Evolutionary conservation across 768 basidiomycete species (phyloP), one percentile per base, ranked within the genome.

Genomic region (Mycena filopes): DNA sequence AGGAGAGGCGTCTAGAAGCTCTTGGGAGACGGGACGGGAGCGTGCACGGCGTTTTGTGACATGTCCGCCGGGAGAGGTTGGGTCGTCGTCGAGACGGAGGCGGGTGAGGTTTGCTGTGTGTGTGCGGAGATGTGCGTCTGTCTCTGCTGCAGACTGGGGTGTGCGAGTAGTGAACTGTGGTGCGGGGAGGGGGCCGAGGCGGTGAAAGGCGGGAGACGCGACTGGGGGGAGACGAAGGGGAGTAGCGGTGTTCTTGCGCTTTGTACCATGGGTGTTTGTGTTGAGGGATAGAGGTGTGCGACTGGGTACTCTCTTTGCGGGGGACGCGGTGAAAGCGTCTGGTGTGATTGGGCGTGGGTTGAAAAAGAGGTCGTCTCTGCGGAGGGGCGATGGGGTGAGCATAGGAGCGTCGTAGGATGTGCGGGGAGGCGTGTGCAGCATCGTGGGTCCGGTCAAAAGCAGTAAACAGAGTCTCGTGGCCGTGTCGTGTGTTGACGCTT

Each of bases 51-150:
- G 83, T 76, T 94, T 93, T 41, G 82, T 84, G 60, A 94, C 80
- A 75, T 92, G 92, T 0, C 91, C 92, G 15, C 90, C 90, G 3
- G 92, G 92, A 0, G 91, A 93, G n/a, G n/a, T n/a, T n/a, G n/a
- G n/a, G n/a, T 83, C 83, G 62, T 84, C 83, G 41, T 65, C 63
- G 81, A 89, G 68, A 76, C 86, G 73, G 63, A 86, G 78, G 66
- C 87, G 79, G 33, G 82, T 81, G 51, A 84, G 79, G 40, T 78
- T 80, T 56, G 68, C 68, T 41, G 68, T 69, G 64, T 69, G 68
- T 11, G 56, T 69, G 58, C 65, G 70, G 62, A 71, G 26, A 46
- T 68, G 65, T 16, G 67, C 53, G 13, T 80, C 80, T 1, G 78
- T 72, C 60, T 81, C 80, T 8, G 74, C 75, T 25, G 67, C 74